phyloP scores from a whole-genome alignment of 805 yeast species.

The Spathaspora arborariae region DNA sequence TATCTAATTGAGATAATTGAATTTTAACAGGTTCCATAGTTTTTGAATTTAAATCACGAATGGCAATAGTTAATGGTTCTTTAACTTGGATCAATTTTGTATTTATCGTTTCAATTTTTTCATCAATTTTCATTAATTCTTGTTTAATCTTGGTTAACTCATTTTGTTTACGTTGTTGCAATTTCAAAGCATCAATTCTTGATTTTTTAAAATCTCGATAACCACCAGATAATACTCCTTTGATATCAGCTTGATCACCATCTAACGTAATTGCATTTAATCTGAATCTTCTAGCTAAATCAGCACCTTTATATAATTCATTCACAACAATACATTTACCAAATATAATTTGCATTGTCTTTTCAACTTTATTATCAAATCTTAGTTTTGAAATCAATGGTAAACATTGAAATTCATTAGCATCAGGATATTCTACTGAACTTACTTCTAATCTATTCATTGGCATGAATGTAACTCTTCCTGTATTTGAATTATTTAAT shows the following conservation, averaged over 20 bases:
- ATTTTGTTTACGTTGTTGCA: slow-evolving; percentile 48
- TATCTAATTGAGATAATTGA: slow-evolving; percentile 37
- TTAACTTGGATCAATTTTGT: slow-evolving; percentile 48
- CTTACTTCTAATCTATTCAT: slow-evolving; percentile 57
- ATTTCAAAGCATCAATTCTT: slow-evolving; percentile 65
- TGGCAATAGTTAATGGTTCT: slow-evolving; percentile 35
- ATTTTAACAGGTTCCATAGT: slow-evolving; percentile 42
- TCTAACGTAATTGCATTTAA: slow-evolving; percentile 82
- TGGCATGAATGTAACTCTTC: slow-evolving; percentile 91
- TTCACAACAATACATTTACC: slow-evolving; percentile 77
- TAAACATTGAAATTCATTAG: slow-evolving; percentile 54
- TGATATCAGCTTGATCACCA: slow-evolving; percentile 84
- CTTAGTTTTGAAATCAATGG: slow-evolving; percentile 77
- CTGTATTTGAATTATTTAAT: slow-evolving; percentile 62
- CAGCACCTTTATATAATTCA: slow-evolving; percentile 64
- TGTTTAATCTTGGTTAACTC: slow-evolving; percentile 38
- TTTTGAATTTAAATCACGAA: slow-evolving; percentile 41
- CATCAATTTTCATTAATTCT: slow-evolving; percentile 35
- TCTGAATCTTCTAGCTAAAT: slow-evolving; percentile 55
- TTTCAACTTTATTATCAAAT: slow-evolving; percentile 46
- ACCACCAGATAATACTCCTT: slow-evolving; percentile 89
- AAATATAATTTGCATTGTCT: slow-evolving; percentile 76
- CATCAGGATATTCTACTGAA: slow-evolving; percentile 53
- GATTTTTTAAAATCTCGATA: slow-evolving; percentile 65
- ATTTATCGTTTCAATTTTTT: slow-evolving; percentile 43